Percentiles rank a stretch among this genome's conserved stretches.
Conservation (phyloP, 495 filamentous ascomycete genomes). For the Annulohypoxylon nitens region DNA sequence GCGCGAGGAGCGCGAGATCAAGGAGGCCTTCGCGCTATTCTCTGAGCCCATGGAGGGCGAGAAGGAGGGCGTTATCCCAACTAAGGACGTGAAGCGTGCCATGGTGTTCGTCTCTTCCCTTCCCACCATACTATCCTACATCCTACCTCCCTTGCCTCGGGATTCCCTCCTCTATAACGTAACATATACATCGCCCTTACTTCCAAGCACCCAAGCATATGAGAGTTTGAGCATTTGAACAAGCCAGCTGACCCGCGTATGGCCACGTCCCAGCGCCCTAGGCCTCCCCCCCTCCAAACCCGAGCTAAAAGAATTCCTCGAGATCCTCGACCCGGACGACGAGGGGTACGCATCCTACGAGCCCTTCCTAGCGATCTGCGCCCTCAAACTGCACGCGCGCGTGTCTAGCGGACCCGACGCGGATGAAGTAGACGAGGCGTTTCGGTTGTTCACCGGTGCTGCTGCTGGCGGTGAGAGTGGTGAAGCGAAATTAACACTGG, state of each 20-base stretch:
- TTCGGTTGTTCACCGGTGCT: conserved; percentile 73
- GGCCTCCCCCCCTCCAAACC: conserved; percentile 72
- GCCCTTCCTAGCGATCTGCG: conserved; percentile 85
- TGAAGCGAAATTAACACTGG: background rate
- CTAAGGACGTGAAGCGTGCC: conserved; percentile 83
- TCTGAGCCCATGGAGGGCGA: conserved; percentile 74
- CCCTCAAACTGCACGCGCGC: conserved; percentile 77
- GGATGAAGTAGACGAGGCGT: conserved; percentile 83
- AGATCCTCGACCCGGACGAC: conserved; percentile 82
- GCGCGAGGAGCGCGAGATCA: conserved; percentile 88
- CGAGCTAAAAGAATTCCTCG: conserved; percentile 80
- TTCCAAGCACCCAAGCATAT: background rate
- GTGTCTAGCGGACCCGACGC: conserved; percentile 61
- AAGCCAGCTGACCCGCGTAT: background rate
- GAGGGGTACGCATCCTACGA: conserved; percentile 81
- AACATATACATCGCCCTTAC: background rate
- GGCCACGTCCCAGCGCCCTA: no score
- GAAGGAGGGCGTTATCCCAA: conserved; percentile 78
- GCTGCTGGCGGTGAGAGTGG: background rate
- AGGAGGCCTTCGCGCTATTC: conserved; percentile 89
- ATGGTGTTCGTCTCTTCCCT: conserved; percentile 72
- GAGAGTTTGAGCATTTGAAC: background rate
- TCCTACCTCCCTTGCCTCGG: background rate
- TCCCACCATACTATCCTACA: background rate
- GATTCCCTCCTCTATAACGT: background rate